Percentiles rank a stretch among this genome's conserved stretches.
Evolutionary conservation across 2,329 filamentous ascomycete species (phyloP).

Genomic region (Talaromyces sp.): DNA sequence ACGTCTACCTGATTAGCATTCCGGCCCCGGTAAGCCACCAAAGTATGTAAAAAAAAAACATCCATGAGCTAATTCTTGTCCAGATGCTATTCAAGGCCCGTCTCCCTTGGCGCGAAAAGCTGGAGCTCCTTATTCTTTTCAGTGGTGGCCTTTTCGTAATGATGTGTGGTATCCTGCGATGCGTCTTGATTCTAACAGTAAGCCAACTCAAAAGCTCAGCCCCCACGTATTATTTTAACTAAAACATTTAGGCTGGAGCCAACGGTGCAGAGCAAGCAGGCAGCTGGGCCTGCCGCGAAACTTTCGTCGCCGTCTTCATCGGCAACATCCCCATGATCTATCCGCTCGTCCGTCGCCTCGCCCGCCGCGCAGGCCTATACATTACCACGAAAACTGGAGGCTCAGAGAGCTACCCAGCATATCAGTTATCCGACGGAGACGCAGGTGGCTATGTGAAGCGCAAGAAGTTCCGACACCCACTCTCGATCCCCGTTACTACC

Average conservation of each 20-base stretch:
- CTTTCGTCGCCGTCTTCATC: constrained; percentile 49
- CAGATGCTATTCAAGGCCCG: constrained; percentile 59
- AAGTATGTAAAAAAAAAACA: too few relatives aligned
- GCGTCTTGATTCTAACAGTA: constrained; percentile 53
- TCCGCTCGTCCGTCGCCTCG: constrained; percentile 33
- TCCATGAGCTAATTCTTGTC: background rate
- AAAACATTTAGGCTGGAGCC: constrained; percentile 31
- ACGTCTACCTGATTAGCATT: constrained; percentile 63
- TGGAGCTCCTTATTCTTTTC: constrained; percentile 58
- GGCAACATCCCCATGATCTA: constrained; percentile 50
- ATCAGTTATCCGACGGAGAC: constrained; percentile 26
- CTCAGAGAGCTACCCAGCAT: constrained; percentile 28
- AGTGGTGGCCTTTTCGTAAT: constrained; percentile 60
- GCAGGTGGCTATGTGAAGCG: constrained; percentile 18
- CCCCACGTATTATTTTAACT: background rate
- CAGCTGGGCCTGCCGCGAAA: constrained; percentile 50
- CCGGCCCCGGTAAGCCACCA: constrained; percentile 53
- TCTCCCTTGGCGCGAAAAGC: constrained; percentile 54
- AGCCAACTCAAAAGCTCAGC: background rate
- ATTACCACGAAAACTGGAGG: constrained; percentile 22
- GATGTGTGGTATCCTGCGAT: constrained; percentile 57
- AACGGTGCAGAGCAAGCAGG: constrained; percentile 46
- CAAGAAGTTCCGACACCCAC: constrained; percentile 35
- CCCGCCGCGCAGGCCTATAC: constrained; percentile 30
- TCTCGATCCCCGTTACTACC: constrained; percentile 33